These are phyloP conservation scores for Aschersonia sp. DNA, from an alignment of 2,329 filamentous ascomycete species.

Conservation along the genomic window DNA sequence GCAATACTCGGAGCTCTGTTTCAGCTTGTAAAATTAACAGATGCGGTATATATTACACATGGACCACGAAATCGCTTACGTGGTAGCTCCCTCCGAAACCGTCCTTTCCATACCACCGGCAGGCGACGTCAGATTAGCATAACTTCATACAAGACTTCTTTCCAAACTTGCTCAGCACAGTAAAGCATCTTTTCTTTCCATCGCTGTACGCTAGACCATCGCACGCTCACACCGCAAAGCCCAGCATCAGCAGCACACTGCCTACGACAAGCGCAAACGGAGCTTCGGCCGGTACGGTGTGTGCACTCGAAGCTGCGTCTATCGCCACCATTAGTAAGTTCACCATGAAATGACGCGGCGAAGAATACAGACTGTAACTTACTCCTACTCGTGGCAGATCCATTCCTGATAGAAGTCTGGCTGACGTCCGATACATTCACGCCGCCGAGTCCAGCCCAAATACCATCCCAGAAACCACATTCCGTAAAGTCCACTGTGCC, in stretches of 20 bases:
- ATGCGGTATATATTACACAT: no score
- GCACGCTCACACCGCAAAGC: neutral
- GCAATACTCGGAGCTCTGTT: no score
- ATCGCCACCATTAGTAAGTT: neutral
- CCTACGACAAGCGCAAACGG: neutral
- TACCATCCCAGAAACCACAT: slow-evolving; percentile 8
- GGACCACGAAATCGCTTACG: no score
- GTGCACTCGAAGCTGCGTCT: neutral
- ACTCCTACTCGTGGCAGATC: neutral
- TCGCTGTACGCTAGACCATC: no score
- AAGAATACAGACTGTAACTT: neutral
- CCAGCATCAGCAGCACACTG: neutral
- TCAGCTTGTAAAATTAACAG: no score
- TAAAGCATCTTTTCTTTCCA: no score
- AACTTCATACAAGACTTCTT: no score
- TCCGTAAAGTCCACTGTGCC: slow-evolving; percentile 5
- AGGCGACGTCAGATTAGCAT: no score
- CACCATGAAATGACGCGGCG: no score
- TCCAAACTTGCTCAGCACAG: no score
- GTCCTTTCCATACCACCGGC: no score
- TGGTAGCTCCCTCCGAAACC: no score
- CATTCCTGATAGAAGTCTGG: neutral
- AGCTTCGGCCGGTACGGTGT: neutral
- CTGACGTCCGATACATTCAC: neutral
- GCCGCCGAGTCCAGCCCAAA: slow-evolving; percentile 6